Base-by-base conservation (phyloP, 208 protist species). In the Novymonas esmeraldas region DNA sequence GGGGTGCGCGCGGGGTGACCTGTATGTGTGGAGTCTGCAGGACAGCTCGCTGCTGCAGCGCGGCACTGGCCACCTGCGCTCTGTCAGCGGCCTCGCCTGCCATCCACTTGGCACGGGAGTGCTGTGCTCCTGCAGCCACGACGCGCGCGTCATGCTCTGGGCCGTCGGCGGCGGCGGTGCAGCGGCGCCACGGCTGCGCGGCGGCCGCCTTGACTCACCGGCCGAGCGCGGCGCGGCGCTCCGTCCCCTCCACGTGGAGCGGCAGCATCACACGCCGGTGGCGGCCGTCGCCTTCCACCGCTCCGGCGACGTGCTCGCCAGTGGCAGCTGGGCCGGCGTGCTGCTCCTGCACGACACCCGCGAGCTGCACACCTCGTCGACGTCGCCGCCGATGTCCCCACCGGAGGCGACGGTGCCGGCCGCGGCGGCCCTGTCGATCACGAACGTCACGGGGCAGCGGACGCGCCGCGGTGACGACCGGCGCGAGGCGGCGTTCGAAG, bases 1-100 rank as follows among this genome's bases (percentile, higher is more conserved):
- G 14, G 98, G 94, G 20, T 93, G 93, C 41, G 90, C 91, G 42
- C 83, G 95, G 38, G 93, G 95, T 6, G 81, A 92, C 14, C 59
- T 98, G 13, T 92, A 95, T 16, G 75, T 97, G 2, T 98, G 92
- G 92, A 84, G 70, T 55, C 48, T 91, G 10, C 66, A 85, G 22
- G 89, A 93, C 55, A 82, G 76, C 59, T 79, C 84, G 2, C 75
- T 91, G 28, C 73, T 94, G 42, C 85, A 89, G 59, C 61, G 81
- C 13, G 78, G 83, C 24, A 60, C 45, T 10, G 63, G 59, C 11
- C 89, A 97, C 67, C 62, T 79, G 29, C 87, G 88, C 9, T 45
- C 62, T 42, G 71, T 97, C 62, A 89, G 73, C 38, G 62, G 70
- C 29, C 63, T 97, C 22, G 62, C 76, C 16, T 85, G 72, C 52